phyloP scores from a whole-genome alignment of 1,284 basidiomycete species.

The Malassezia furfur region DNA sequence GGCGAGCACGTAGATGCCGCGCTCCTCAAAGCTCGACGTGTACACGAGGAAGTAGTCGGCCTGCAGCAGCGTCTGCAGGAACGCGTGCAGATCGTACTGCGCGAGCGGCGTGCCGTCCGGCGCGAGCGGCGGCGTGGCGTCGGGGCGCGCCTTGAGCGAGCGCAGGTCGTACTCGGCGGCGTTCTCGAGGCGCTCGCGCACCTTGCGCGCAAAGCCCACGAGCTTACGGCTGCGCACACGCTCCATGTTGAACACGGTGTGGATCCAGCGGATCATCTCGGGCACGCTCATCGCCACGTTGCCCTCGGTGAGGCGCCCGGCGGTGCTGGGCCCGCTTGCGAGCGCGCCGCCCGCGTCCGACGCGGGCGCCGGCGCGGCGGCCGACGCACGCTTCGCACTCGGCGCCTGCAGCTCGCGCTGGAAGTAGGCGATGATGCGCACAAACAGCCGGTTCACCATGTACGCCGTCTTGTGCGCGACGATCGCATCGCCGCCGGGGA shows the following conservation, averaged over 20 bases:
- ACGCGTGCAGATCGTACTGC: constrained; percentile 58
- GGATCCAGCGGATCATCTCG: constrained; percentile 78
- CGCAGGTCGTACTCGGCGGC: constrained; percentile 87
- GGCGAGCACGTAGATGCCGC: constrained; percentile 88
- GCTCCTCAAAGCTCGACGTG: constrained; percentile 75
- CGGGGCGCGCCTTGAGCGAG: constrained; percentile 45
- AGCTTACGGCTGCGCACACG: constrained; percentile 85
- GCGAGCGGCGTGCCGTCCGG: not conserved
- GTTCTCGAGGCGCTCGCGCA: constrained; percentile 74
- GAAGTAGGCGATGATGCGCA: constrained; percentile 73
- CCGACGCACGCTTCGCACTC: constrained; percentile 15
- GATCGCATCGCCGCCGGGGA: constrained; percentile 75
- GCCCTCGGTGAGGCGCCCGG: constrained; percentile 24
- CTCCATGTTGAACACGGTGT: constrained; percentile 85
- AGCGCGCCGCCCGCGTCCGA: not conserved
- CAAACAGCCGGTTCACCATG: constrained; percentile 53
- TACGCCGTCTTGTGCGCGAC: constrained; percentile 57
- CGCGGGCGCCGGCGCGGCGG: not conserved
- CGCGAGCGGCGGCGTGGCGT: not conserved
- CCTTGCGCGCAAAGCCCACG: constrained; percentile 62
- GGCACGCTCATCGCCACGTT: constrained; percentile 60
- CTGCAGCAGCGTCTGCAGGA: constrained; percentile 71
- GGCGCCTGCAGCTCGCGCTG: constrained; percentile 83
- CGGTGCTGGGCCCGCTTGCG: constrained; percentile 16
- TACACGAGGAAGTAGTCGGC: constrained; percentile 92